Evolutionary conservation across 495 filamentous ascomycete genomes (phyloP), one percentile per base, ranked within the genome.

Genomic region (Talaromyces borbonicus): DNA sequence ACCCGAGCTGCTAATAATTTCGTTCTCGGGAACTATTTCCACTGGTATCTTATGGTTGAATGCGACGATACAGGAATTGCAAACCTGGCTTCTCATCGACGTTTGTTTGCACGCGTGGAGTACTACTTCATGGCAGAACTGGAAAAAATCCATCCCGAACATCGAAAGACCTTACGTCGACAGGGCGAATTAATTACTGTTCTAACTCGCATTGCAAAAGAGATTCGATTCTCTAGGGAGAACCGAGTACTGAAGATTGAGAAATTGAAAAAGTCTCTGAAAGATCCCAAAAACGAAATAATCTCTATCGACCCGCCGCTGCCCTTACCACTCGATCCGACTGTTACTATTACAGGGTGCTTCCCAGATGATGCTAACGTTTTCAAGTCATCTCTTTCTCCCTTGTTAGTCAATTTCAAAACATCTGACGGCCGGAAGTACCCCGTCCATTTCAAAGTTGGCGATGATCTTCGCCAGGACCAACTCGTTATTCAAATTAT

Each of bases 21-120:
- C 53, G 84, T 84, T 45, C 76, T 99, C 1, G 92, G 90, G 4
- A 99, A 92, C 57, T 95, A 87, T 58, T 77, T 99, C 37, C 87
- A 93, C 61, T 99, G 92, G 92, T 99, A 97, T 59, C 71, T 99
- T 1, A 95, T 95, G 79, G 93, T 97, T 2, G 93, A 99, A 61
- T 87, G 81, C 29, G 90, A 95, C 56, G 89, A 96, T 54, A 75
- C 80, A 43, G 83, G 78, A 43, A 75, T 77, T 5, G 79, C 82
- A 8, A 85, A 87, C 47, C 62, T 75, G 2, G 73, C 75, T 15
- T 78, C 80, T 40, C 82, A 88, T 49, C 86, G 82, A 22, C 81
- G 83, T 41, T 77, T 99, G 16, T 97, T 95, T 59, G 79, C 82
- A 8, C 88, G 88, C 42, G 84, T 97, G 20, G 88, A 90, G 50